Base-by-base conservation (phyloP, 1,284 basidiomycete genomes). In the Singerocomus rubriflavus region DNA sequence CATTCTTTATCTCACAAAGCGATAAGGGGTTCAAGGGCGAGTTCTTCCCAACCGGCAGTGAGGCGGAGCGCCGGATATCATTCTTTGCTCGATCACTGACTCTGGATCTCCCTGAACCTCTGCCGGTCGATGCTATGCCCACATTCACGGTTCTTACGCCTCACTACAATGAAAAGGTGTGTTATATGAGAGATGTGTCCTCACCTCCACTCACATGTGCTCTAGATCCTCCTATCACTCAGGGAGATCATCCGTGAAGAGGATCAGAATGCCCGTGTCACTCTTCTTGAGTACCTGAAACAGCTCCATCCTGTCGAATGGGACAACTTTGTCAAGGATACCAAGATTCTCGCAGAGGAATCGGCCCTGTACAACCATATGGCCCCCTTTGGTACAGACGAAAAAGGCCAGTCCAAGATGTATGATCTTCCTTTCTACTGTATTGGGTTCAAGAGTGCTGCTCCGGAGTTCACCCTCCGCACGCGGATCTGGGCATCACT, bases 321-420 rank as follows among this genome's bases (percentile, higher is more conserved):
- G 96, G 93, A 98, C 75, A 99, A 99, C 72, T 99, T 99, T 60
- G 96, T 99, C 64, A 95, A 95, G 76, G 96, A 99, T 69, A 99
- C 97, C 68, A 99, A 97, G 80, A 99, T 99, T 59, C 79, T 99
- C 46, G 96, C 96, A 1, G 95, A 98, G 70, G 96, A 99, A 71
- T 91, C 93, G 12, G 85, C 86, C 35, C 85, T 90, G 75, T 93
- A 88, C 69, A 88, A 87, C 55, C 90, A 88, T 32, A 75, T 81
- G 49, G 85, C 81, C 64, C 91, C 92, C 1, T 91, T 91, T 65
- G 84, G 84, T 52, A 75, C 77, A 14, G 93, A 96, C 69, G 94
- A 97, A 71, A 97, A 98, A 73, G 84, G 78, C 37, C 77, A 78
- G 55, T 87, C 89, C 52, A 95, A 91, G 73, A 81, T 87, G 48